Evolutionary conservation across 345 rosid species (phyloP).

Genomic region (Ceriops decandra): DNA sequence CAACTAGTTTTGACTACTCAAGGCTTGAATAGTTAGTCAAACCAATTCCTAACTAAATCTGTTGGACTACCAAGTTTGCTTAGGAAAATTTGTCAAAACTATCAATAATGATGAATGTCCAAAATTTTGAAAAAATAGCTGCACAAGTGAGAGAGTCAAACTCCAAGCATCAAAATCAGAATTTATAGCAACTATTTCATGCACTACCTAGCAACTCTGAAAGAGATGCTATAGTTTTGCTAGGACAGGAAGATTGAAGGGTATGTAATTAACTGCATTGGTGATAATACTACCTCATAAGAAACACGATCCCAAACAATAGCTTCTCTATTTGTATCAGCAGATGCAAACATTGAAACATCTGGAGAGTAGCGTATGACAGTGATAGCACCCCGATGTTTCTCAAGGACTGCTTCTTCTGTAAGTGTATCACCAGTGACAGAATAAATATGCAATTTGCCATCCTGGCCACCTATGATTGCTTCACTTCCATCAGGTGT

Average conservation of each 20-base stretch:
- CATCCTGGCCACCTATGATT: conserved; percentile 75
- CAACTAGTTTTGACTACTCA: no score
- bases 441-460: conserved; percentile 73
- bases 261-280: not conserved
- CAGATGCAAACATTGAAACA: conserved; percentile 88
- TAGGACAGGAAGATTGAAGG: not conserved
- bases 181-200: no score
- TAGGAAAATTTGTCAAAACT: no score
- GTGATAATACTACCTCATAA: conserved; percentile 48
- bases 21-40: no score
- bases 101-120: no score
- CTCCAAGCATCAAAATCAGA: no score
- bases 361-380: conserved; percentile 87
- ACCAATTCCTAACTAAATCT: no score
- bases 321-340: conserved; percentile 87
- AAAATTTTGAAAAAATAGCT: no score
- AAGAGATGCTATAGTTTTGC: not conserved
- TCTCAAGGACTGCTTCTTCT: conserved; percentile 81
- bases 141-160: no score
- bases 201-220: no score
- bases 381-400: conserved; percentile 81
- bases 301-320: conserved; percentile 79
- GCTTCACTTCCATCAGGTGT: conserved; percentile 93
- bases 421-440: conserved; percentile 60
- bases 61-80: no score